Percentiles rank a stretch among this genome's conserved stretches.
Evolutionary conservation across 352 stramenopile species (phyloP).

Genomic region (Phytophthora fragariae): DNA sequence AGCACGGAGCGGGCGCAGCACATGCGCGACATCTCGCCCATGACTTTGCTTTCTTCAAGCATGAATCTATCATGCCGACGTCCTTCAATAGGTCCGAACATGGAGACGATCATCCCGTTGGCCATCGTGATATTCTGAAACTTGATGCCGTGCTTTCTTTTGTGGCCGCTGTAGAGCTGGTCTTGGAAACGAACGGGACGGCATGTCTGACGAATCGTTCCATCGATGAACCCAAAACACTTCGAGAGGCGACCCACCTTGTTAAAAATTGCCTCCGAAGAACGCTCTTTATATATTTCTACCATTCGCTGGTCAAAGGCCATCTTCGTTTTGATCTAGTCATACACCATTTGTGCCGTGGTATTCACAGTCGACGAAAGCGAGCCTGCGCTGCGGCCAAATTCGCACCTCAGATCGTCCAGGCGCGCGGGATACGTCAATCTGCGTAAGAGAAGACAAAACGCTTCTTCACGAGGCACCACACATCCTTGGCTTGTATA

Average conservation of each 20-base stretch:
- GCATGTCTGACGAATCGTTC: constrained; percentile 12
- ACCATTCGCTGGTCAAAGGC: constrained; percentile 16
- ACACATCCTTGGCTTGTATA: too few relatives aligned
- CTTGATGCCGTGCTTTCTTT: constrained; percentile 14
- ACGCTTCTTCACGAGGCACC: too few relatives aligned
- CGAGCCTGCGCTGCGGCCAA: not conserved
- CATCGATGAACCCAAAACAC: constrained; percentile 15
- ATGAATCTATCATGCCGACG: constrained; percentile 9
- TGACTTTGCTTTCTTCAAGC: not conserved
- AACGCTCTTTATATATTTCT: not conserved
- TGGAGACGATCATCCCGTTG: constrained; percentile 6
- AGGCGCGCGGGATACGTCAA: too few relatives aligned
- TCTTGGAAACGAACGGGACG: not conserved
- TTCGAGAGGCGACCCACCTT: constrained; percentile 3
- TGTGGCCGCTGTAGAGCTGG: constrained; percentile 18
- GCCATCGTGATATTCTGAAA: constrained; percentile 15
- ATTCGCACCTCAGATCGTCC: not conserved
- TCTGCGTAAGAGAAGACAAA: too few relatives aligned
- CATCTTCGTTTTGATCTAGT: constrained; percentile 11
- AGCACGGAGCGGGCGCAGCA: too few relatives aligned
- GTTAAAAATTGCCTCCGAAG: constrained; percentile 7
- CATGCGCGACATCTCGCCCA: too few relatives aligned
- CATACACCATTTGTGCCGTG: not conserved
- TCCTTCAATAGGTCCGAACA: constrained; percentile 1
- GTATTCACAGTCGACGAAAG: constrained; percentile 9